A percentile compares a stretch with the other conserved stretches of the same genome.
phyloP scores from a whole-genome alignment of 1,284 basidiomycete species.

The Moesziomyces globuligerus region DNA sequence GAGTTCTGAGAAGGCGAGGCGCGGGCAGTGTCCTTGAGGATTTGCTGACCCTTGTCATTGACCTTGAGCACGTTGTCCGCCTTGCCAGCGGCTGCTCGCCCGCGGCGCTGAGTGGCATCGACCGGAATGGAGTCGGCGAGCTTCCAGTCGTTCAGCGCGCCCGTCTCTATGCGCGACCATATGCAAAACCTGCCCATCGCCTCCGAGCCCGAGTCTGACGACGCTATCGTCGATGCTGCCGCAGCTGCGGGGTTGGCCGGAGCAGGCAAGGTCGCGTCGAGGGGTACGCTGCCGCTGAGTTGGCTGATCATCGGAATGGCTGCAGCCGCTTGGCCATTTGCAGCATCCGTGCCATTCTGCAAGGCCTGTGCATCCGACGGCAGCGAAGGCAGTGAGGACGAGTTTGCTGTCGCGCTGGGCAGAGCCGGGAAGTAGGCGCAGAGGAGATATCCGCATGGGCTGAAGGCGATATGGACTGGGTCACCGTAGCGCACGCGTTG shows the following conservation, averaged over 20 bases:
- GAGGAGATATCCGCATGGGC: conserved; percentile 45
- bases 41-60: conserved; percentile 30
- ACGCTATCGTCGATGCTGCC: not conserved
- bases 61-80: conserved; percentile 43
- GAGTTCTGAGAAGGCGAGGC: conserved; percentile 11
- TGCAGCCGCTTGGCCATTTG: not conserved
- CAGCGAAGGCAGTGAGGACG: not conserved
- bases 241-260: not conserved
- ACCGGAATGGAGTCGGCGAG: conserved; percentile 18
- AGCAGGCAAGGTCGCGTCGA: not conserved
- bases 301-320: conserved; percentile 3
- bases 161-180: conserved; percentile 42
- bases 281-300: not conserved
- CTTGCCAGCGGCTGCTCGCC: not conserved
- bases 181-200: conserved; percentile 25
- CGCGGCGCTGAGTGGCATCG: not conserved
- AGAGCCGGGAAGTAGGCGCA: conserved; percentile 27
- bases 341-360: not conserved
- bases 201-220: not conserved
- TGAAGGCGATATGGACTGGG: conserved; percentile 39
- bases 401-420: not conserved
- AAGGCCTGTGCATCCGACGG: not conserved
- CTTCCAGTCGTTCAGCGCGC: conserved; percentile 44
- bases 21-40: conserved; percentile 8
- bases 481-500: conserved; percentile 14